These are phyloP conservation scores for Colletotrichum sp. DNA, from an alignment of 2,329 filamentous ascomycete genomes.

Conservation along the genomic window DNA sequence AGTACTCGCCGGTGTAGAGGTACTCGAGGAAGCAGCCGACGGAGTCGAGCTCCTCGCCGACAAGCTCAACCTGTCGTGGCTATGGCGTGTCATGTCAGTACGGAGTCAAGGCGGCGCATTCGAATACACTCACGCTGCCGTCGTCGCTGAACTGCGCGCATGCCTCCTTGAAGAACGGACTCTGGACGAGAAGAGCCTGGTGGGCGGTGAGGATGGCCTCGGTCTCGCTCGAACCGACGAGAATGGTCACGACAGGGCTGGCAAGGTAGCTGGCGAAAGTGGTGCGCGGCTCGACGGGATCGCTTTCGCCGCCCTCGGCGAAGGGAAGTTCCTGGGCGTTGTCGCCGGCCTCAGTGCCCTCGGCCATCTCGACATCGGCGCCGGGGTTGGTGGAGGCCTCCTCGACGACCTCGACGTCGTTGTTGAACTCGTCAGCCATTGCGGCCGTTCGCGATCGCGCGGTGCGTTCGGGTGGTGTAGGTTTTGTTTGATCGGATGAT, in stretches of 20 bases:
- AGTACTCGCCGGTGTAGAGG: conserved; percentile 87
- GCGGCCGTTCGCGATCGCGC: neutral
- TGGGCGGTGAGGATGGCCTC: conserved; percentile 77
- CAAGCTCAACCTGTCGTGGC: conserved; percentile 73
- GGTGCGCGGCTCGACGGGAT: conserved; percentile 36
- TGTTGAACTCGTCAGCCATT: conserved; percentile 21
- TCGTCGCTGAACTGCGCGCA: conserved; percentile 67
- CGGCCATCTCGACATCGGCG: conserved; percentile 45
- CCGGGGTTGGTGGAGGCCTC: conserved; percentile 27
- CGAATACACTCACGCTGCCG: conserved; percentile 56
- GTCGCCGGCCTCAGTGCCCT: conserved; percentile 30
- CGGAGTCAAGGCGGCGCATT: neutral
- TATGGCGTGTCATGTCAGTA: conserved; percentile 10
- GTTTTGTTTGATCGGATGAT: neutral
- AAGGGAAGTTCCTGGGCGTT: conserved; percentile 42
- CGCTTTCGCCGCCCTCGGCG: conserved; percentile 38
- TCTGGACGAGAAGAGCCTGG: conserved; percentile 75
- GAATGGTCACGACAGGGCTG: conserved; percentile 72
- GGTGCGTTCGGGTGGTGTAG: no score
- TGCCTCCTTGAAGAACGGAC: conserved; percentile 74
- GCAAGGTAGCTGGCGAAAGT: conserved; percentile 66
- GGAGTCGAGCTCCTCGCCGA: conserved; percentile 71
- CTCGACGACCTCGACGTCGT: conserved; percentile 31
- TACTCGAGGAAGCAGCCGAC: conserved; percentile 83
- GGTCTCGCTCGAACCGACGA: conserved; percentile 65